phyloP scores from a whole-genome alignment of 768 basidiomycete genomes.

The Lactarius vividus region DNA sequence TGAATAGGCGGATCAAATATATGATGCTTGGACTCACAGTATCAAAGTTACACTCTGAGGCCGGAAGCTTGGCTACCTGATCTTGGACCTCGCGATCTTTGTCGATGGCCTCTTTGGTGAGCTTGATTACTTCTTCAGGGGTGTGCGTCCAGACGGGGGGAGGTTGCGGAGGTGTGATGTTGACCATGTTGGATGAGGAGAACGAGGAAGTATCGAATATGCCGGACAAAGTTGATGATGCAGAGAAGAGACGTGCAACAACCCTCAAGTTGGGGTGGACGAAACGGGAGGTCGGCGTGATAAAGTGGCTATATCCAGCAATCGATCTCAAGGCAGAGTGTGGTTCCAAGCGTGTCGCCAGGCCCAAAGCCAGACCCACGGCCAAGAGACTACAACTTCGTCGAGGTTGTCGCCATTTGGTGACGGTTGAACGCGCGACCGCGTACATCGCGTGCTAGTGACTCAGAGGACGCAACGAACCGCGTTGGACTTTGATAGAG shows the following conservation, averaged over 20 bases:
- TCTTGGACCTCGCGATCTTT: conserved; percentile 55
- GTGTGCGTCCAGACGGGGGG: conserved; percentile 67
- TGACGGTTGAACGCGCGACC: background rate
- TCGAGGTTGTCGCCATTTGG: conserved; percentile 14
- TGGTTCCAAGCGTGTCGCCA: conserved; percentile 18
- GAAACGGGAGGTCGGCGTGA: conserved; percentile 7
- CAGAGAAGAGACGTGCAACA: conserved; percentile 13
- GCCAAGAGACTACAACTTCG: conserved; percentile 19
- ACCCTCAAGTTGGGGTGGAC: background rate
- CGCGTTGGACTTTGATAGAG: background rate
- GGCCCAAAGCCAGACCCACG: conserved; percentile 9
- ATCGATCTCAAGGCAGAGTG: conserved; percentile 12
- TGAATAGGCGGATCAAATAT: conserved; percentile 32
- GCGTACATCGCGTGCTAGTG: conserved; percentile 3
- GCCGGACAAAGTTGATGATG: conserved; percentile 3
- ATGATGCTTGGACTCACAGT: conserved; percentile 46
- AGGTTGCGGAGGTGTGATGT: conserved; percentile 60
- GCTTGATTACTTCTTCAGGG: conserved; percentile 52
- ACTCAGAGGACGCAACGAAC: background rate
- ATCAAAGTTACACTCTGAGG: conserved; percentile 59
- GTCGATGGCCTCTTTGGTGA: conserved; percentile 59
- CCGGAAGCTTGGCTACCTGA: conserved; percentile 54
- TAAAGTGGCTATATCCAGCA: conserved; percentile 13
- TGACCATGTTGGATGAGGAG: conserved; percentile 37
- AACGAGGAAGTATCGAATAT: conserved; percentile 14